Percentiles rank a stretch among this genome's conserved stretches.
These are phyloP conservation scores for Aspergillus sclerotioniger DNA, from an alignment of 495 filamentous ascomycete genomes.

Conservation along the genomic window DNA sequence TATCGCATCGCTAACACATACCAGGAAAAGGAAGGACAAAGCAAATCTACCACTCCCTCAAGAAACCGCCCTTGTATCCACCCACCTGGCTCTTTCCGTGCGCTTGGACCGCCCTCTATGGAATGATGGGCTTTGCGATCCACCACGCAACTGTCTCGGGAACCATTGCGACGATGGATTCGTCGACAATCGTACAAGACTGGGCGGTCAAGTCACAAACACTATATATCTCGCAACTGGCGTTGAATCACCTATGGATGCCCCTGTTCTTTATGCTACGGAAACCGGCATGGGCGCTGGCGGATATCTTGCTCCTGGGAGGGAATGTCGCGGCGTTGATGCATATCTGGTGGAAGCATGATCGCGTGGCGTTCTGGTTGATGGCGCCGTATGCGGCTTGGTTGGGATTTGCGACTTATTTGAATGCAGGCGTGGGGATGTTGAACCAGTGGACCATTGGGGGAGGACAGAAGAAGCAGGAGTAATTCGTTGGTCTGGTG, in stretches of 20 bases:
- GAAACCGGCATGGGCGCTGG: slow-evolving; percentile 68
- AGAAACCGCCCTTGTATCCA: slow-evolving; percentile 77
- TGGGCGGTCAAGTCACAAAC: slow-evolving; percentile 41
- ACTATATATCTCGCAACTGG: slow-evolving; percentile 81
- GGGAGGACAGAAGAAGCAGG: slow-evolving; percentile 32
- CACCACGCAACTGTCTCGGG: slow-evolving; percentile 66
- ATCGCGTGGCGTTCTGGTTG: slow-evolving; percentile 66
- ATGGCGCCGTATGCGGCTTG: slow-evolving; percentile 78
- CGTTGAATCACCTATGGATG: slow-evolving; percentile 86
- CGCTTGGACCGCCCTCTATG: slow-evolving; percentile 84
- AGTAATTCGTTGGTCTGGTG: slow-evolving; percentile 3
- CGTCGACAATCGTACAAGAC: slow-evolving; percentile 20
- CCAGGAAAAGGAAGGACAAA: slow-evolving; percentile 54
- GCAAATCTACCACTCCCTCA: slow-evolving; percentile 61
- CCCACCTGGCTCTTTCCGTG: slow-evolving; percentile 80
- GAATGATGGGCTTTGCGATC: slow-evolving; percentile 82
- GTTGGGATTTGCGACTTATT: slow-evolving; percentile 81
- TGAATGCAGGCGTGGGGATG: slow-evolving; percentile 67
- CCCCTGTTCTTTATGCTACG: slow-evolving; percentile 81
- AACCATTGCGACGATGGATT: slow-evolving; percentile 43
- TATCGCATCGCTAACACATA: slow-evolving; percentile 10
- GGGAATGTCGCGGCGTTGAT: slow-evolving; percentile 68
- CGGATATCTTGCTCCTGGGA: slow-evolving; percentile 69
- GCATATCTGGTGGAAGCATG: slow-evolving; percentile 71
- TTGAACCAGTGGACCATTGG: slow-evolving; percentile 73